Evolutionary conservation across 495 filamentous ascomycete genomes (phyloP).

Genomic region (Podospora pseudocomata): DNA sequence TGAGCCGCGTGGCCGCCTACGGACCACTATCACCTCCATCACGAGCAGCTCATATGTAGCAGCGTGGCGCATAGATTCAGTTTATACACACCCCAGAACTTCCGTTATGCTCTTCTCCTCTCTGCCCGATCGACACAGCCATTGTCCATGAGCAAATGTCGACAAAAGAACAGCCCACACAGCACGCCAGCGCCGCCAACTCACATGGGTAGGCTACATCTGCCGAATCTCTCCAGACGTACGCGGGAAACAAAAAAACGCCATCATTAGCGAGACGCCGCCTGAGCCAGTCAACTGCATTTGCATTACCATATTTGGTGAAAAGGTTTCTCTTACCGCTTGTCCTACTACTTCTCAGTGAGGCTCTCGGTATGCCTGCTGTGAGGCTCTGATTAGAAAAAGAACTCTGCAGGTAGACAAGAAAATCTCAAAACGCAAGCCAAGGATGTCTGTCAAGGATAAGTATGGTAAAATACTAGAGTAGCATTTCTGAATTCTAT

Average conservation of each 20-base stretch:
- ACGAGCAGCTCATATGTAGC: too few relatives aligned
- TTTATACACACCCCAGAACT: too few relatives aligned
- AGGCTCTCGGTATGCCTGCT: too few relatives aligned
- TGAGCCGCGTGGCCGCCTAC: too few relatives aligned
- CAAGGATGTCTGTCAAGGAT: not conserved
- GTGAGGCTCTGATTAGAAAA: too few relatives aligned
- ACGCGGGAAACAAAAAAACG: not conserved
- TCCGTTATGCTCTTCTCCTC: too few relatives aligned
- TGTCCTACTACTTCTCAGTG: not conserved
- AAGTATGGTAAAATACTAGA: not conserved
- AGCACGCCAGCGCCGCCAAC: not conserved
- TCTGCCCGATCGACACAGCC: too few relatives aligned
- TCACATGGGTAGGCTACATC: not conserved
- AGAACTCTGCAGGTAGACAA: too few relatives aligned
- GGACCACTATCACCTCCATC: too few relatives aligned
- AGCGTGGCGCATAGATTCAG: too few relatives aligned
- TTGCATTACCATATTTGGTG: not conserved
- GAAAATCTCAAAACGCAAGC: too few relatives aligned
- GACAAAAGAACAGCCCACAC: not conserved
- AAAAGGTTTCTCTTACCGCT: not conserved
- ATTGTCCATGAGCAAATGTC: not conserved
- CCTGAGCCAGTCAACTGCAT: slow-evolving; percentile 1
- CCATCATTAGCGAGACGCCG: not conserved
- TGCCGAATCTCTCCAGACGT: not conserved
- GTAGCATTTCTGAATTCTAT: not conserved